Percentiles rank a stretch among this genome's conserved stretches.
Conservation (phyloP, 352 stramenopile species). For the Pythium sukuiense region DNA sequence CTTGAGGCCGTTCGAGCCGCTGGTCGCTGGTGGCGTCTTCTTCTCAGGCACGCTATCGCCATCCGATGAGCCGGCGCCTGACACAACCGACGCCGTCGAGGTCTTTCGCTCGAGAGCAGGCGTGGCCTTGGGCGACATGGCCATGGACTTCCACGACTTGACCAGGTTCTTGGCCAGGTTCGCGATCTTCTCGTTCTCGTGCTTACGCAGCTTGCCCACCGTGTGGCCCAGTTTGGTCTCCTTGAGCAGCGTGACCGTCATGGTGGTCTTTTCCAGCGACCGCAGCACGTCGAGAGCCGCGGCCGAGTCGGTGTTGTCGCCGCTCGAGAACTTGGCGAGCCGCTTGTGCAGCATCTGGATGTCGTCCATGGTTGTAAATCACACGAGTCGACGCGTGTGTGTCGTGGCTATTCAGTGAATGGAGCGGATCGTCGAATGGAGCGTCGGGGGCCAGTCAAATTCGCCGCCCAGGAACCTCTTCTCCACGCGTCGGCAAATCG, state of each 20-base stretch:
- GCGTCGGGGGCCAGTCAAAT: conserved; percentile 9
- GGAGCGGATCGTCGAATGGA: neutral
- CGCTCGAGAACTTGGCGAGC: conserved; percentile 70
- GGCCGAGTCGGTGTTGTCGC: conserved; percentile 55
- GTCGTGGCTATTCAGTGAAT: neutral
- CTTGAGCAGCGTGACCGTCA: conserved; percentile 77
- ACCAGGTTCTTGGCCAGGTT: conserved; percentile 74
- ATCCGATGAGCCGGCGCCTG: conserved; percentile 19
- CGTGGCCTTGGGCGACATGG: conserved; percentile 51
- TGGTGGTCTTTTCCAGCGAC: conserved; percentile 48
- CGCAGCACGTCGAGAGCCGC: conserved; percentile 66
- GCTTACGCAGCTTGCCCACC: conserved; percentile 87
- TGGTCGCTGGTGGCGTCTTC: conserved; percentile 6
- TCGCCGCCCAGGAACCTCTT: neutral
- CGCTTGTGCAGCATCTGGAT: conserved; percentile 64
- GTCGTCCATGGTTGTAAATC: conserved; percentile 63
- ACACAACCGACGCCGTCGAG: conserved; percentile 29
- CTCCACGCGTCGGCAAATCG: conserved; percentile 11
- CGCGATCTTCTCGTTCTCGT: conserved; percentile 82
- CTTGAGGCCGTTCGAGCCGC: conserved; percentile 5
- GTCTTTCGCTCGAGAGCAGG: conserved; percentile 35
- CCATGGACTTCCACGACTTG: conserved; percentile 88
- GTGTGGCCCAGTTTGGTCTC: conserved; percentile 86
- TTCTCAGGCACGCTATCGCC: conserved; percentile 25
- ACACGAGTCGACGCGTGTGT: neutral